These are phyloP conservation scores for Sporothrix globosa DNA, from an alignment of 2,329 filamentous ascomycete species.

Conservation along the genomic window DNA sequence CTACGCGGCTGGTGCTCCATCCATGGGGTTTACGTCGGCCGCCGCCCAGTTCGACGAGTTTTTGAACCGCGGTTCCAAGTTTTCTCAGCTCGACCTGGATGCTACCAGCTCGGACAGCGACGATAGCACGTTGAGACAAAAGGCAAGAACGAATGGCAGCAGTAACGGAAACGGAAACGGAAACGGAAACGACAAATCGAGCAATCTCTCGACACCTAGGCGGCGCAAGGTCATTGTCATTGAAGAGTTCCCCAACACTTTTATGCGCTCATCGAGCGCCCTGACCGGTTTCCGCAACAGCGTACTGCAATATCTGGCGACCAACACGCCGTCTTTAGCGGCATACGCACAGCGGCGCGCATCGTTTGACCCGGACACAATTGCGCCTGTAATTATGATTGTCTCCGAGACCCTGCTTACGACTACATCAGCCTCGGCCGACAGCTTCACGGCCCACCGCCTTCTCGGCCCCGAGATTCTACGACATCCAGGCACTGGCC, in stretches of 20 bases:
- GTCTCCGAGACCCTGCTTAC: conserved; percentile 89
- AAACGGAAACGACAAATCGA: background rate
- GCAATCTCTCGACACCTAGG: conserved; percentile 6
- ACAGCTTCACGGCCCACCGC: conserved; percentile 91
- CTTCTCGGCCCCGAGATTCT: conserved; percentile 85
- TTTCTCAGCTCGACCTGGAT: conserved; percentile 57
- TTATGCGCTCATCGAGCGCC: conserved; percentile 65
- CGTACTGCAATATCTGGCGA: conserved; percentile 73
- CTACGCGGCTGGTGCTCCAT: conserved; percentile 46
- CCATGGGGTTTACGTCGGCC: conserved; percentile 68
- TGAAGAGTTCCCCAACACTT: conserved; percentile 81
- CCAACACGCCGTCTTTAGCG: conserved; percentile 62
- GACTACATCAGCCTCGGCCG: conserved; percentile 79
- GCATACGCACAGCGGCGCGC: conserved; percentile 46
- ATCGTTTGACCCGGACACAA: conserved; percentile 47
- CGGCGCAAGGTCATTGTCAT: conserved; percentile 66
- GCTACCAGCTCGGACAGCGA: conserved; percentile 38
- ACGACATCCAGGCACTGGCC: conserved; percentile 74
- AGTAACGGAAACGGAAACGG: background rate
- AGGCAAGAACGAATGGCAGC: conserved; percentile 10
- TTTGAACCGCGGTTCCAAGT: conserved; percentile 77
- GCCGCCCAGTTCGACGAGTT: conserved; percentile 91
- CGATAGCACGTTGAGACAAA: conserved; percentile 36
- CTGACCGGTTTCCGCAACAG: conserved; percentile 73
- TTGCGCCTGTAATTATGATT: conserved; percentile 80